Evolutionary conservation across 176 grass and related monocot genomes (phyloP).

Genomic region (Chloris gayana): DNA sequence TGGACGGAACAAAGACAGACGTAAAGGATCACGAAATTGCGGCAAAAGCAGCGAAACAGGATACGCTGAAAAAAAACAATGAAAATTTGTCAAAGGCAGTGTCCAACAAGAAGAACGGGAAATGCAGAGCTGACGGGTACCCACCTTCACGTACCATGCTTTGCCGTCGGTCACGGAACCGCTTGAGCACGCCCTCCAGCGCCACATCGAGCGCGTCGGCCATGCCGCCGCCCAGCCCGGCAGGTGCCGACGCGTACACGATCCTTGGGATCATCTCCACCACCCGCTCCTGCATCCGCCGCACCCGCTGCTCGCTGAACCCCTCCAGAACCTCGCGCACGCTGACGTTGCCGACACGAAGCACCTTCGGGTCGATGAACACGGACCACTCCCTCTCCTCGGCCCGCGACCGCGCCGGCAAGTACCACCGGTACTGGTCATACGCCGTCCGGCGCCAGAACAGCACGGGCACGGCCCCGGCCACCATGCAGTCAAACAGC

Average conservation of each 20-base stretch:
- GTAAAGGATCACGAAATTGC: background rate
- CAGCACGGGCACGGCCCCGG: conserved; percentile 82
- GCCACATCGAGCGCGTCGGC: conserved; percentile 72
- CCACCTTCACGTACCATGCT: conserved; percentile 22
- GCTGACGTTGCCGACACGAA: conserved; percentile 57
- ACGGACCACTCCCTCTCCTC: conserved; percentile 77
- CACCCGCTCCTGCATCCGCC: conserved; percentile 70
- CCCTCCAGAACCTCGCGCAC: conserved; percentile 62
- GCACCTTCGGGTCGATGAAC: conserved; percentile 74
- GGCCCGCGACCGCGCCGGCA: conserved; percentile 34
- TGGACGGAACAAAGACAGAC: background rate
- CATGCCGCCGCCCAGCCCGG: conserved; percentile 67
- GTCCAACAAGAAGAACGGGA: background rate
- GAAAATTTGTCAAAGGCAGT: background rate
- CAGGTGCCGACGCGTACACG: conserved; percentile 54
- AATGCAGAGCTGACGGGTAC: background rate
- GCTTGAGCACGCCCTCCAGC: conserved; percentile 52
- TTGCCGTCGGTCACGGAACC: conserved; percentile 43
- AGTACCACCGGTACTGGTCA: conserved; percentile 74
- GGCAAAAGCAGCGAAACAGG: background rate
- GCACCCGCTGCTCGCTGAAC: conserved; percentile 52
- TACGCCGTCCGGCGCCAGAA: conserved; percentile 87
- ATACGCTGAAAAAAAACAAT: too few species aligned
- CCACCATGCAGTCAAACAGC: conserved; percentile 94
- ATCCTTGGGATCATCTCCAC: conserved; percentile 91